Percentiles rank a stretch among this genome's conserved stretches.
These are phyloP conservation scores for fission yeast (Schizosaccharomyces pombe) DNA, from an alignment of 805 yeast genomes.

Conservation along the genomic window DNA sequence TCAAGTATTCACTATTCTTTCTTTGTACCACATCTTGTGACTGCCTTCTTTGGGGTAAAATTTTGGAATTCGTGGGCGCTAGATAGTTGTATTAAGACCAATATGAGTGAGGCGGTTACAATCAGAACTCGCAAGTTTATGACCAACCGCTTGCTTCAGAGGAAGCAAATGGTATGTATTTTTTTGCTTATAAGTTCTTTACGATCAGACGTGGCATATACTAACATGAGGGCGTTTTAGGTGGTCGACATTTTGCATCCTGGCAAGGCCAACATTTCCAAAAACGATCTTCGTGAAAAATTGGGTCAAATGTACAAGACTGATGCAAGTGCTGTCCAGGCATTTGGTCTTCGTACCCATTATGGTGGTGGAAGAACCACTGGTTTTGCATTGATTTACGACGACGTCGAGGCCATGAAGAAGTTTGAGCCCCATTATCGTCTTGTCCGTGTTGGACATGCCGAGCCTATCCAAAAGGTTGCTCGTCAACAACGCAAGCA, in stretches of 20 bases:
- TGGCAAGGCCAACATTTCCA: constrained; percentile 95
- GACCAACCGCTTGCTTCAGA: constrained; percentile 94
- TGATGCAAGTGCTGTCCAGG: constrained; percentile 85
- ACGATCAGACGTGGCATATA: too few relatives aligned
- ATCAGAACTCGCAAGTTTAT: constrained; percentile 79
- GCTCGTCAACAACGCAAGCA: constrained; percentile 84
- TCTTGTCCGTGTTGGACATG: constrained; percentile 95
- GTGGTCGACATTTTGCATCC: constrained; percentile 95
- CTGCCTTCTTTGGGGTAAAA: neutral
- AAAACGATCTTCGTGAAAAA: constrained; percentile 95
- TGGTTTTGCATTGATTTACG: constrained; percentile 97
- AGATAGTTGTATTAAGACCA: neutral
- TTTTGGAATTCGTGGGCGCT: neutral
- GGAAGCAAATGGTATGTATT: constrained; percentile 79
- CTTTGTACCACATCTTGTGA: too few relatives aligned
- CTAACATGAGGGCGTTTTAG: neutral
- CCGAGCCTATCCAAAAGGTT: constrained; percentile 84
- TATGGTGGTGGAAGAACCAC: constrained; percentile 99
- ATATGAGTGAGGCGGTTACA: constrained; percentile 67
- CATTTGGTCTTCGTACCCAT: constrained; percentile 97
- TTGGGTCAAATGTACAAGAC: constrained; percentile 73
- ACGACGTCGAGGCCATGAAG: constrained; percentile 92
- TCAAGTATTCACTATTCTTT: too few relatives aligned
- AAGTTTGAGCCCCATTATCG: constrained; percentile 98
- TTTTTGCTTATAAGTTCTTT: too few relatives aligned